Base-by-base conservation (phyloP, 2,329 filamentous ascomycete species). In the Fusarium burgessii region DNA sequence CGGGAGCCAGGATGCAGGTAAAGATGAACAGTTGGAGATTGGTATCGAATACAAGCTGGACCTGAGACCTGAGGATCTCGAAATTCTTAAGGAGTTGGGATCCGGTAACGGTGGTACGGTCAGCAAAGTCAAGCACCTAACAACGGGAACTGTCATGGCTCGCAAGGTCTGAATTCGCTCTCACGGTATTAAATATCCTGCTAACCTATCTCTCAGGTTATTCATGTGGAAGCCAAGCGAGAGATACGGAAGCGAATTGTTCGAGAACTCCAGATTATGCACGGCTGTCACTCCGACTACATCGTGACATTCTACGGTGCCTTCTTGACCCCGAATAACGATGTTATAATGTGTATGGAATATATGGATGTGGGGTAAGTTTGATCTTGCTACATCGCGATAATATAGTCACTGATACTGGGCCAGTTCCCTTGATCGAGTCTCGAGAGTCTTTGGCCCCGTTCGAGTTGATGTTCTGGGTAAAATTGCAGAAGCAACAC, bases 301-400 rank as follows among this genome's bases (percentile, higher is more conserved):
- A 98, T 99, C 77, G 96, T 99, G 66, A 97, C 92, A 58, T 99
- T 98, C 82, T 98, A 98, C 78, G 96, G 96, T 66, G 96, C 96
- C 40, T 99, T 98, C 79, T 89, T 98, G 78, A 98, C 97, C 79
- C 93, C 97, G 78, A 94, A 94, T 68, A 95, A 97, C 79, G 96
- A 99, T 83, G 97, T 99, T 64, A 97, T 98, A 76, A 95, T 99
- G 91, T 99, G 96, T 82, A 99, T 99, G 96, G 96, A 99, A 81
- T 98, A 99, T 80, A 97, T 97, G 94, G 96, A 99, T 82, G 94
- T 95, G 80, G 96, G 96, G 96, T 98, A 88, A 82, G 93, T 84
- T 33, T 12, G 7, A 17, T 14, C 27, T 5, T 17, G 5, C 13
- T 13, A 17, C 25, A 7, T 4, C 5, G 18, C 25, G 4, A 7